A percentile compares a stretch with the other conserved stretches of the same genome.
These are phyloP conservation scores for Phoenix roebelenii DNA, from an alignment of 176 grass and related monocot species.

Conservation along the genomic window DNA sequence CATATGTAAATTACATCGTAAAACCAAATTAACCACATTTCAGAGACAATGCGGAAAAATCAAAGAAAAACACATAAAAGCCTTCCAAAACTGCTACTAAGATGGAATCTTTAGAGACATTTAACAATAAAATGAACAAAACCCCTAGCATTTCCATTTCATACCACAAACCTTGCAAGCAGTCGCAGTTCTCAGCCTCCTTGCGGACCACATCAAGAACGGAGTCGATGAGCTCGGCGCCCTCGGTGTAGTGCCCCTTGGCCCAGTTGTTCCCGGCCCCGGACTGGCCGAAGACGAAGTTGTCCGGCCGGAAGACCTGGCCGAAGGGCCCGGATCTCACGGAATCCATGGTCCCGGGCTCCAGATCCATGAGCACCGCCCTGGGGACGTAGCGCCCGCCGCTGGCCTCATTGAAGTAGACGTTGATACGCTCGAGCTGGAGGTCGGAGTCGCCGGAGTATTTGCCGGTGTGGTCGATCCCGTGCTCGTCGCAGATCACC, in stretches of 20 bases:
- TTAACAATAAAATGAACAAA: neutral
- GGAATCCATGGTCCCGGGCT: constrained; percentile 18
- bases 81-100: too few species aligned
- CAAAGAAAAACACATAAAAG: too few species aligned
- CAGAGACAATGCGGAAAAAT: too few species aligned
- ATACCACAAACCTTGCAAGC: constrained; percentile 14
- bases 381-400: constrained; percentile 8
- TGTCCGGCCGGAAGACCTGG: constrained; percentile 13
- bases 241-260: constrained; percentile 18
- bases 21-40: too few species aligned
- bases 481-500: constrained; percentile 98
- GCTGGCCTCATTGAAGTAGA: constrained; percentile 12
- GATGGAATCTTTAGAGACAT: too few species aligned
- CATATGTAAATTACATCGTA: too few species aligned
- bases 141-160: neutral
- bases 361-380: constrained; percentile 15
- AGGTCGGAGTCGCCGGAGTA: constrained; percentile 58
- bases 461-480: constrained; percentile 64
- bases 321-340: constrained; percentile 9
- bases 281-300: constrained; percentile 19
- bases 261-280: constrained; percentile 19
- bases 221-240: constrained; percentile 11
- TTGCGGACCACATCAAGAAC: constrained; percentile 17
- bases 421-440: constrained; percentile 16
- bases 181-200: constrained; percentile 18